phyloP scores from a whole-genome alignment of 1,284 basidiomycete species.

The Athelia psychrophila region DNA sequence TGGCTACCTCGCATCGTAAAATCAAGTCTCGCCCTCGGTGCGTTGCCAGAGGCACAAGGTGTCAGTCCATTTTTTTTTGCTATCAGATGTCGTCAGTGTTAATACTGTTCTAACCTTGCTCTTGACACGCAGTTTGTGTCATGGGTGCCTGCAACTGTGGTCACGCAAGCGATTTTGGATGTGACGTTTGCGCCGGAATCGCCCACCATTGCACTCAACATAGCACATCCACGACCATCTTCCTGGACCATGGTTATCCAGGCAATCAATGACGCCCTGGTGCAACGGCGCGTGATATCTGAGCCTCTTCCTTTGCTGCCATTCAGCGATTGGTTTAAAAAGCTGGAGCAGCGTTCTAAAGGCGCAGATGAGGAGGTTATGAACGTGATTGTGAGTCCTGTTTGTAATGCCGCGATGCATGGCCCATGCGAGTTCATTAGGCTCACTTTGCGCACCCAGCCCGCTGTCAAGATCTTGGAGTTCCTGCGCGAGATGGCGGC shows the following conservation, averaged over 20 bases:
- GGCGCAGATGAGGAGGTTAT: conserved; percentile 13
- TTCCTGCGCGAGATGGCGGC: conserved; percentile 24
- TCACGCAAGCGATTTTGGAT: conserved; percentile 28
- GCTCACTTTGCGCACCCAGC: conserved; percentile 16
- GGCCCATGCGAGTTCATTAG: neutral
- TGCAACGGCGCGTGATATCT: conserved; percentile 9
- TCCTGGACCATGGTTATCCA: conserved; percentile 25
- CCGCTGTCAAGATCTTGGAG: conserved; percentile 31
- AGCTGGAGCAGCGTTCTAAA: conserved; percentile 18
- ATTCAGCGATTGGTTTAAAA: conserved; percentile 28
- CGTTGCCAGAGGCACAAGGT: conserved; percentile 21
- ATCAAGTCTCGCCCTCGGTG: conserved; percentile 21
- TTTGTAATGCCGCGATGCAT: neutral
- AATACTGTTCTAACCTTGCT: neutral
- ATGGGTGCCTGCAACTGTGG: conserved; percentile 30
- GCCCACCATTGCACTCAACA: conserved; percentile 23
- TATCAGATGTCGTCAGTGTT: too few relatives aligned
- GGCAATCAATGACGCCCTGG: conserved; percentile 19
- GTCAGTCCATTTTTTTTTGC: conserved; percentile 11
- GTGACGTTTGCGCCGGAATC: conserved; percentile 16
- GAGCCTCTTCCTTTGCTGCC: conserved; percentile 21
- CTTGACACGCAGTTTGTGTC: conserved; percentile 24
- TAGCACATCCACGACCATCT: conserved; percentile 34
- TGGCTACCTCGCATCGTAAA: conserved; percentile 30
- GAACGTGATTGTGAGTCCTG: conserved; percentile 17